A percentile compares a stretch with the other conserved stretches of the same genome.
Evolutionary conservation across 306 rosid species (phyloP).

Genomic region (Carpinus fangiana): DNA sequence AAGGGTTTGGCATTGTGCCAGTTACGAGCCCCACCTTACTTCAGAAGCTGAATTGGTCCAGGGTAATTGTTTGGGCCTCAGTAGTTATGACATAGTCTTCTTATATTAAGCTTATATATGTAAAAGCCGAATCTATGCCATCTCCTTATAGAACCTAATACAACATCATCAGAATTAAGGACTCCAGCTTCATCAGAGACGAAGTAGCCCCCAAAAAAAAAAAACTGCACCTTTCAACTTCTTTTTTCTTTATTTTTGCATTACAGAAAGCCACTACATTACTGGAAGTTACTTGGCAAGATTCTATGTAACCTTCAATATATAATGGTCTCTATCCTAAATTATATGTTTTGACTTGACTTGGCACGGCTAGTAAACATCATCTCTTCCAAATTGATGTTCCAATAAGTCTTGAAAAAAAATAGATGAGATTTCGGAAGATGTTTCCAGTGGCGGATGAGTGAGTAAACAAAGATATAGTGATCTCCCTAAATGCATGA

Average conservation of each 20-base stretch:
- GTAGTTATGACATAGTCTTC: background rate
- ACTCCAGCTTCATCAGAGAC: background rate
- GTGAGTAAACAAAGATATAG: no score
- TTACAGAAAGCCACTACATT: background rate
- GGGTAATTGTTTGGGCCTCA: background rate
- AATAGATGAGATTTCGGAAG: no score
- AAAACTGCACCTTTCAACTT: background rate
- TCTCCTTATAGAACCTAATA: background rate
- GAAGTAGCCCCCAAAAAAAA: background rate
- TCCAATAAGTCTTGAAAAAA: no score
- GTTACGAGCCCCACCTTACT: background rate
- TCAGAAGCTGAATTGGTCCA: background rate
- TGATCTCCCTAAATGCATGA: no score
- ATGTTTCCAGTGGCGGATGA: no score
- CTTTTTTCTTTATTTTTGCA: background rate
- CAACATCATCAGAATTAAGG: background rate
- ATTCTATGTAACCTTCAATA: no score
- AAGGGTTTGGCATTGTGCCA: background rate
- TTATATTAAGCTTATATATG: no score
- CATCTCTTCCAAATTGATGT: no score
- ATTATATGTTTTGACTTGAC: no score
- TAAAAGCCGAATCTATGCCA: background rate
- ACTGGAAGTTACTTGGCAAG: no score
- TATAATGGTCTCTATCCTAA: no score
- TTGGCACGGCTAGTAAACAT: no score